phyloP scores from a whole-genome alignment of 345 rosid genomes.

The Populus euphratica region DNA sequence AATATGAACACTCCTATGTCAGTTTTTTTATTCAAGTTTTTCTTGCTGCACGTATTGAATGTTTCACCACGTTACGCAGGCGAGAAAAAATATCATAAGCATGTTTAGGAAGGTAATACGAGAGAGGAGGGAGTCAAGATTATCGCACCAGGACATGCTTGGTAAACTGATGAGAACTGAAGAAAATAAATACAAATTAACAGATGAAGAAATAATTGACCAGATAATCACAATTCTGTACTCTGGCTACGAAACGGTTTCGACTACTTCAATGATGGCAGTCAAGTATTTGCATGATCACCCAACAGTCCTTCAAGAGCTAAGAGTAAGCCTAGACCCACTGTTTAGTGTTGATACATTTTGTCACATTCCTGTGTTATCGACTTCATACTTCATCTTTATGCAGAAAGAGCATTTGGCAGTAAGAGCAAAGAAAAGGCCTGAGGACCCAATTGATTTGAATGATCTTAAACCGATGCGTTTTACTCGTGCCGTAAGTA shows the following conservation, averaged over 20 bases:
- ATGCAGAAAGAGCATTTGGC: constrained; percentile 71
- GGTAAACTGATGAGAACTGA: constrained; percentile 49
- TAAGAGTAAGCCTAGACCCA: constrained; percentile 45
- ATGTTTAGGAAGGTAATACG: constrained; percentile 42
- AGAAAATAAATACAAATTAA: constrained; percentile 40
- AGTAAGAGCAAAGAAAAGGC: constrained; percentile 54
- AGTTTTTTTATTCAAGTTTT: not conserved
- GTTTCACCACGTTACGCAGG: constrained; percentile 26
- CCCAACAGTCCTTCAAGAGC: constrained; percentile 57
- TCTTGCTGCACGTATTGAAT: not conserved
- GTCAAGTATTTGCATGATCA: constrained; percentile 72
- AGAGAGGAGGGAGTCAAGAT: constrained; percentile 51
- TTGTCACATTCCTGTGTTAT: not conserved
- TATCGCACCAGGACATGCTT: constrained; percentile 56
- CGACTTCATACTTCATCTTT: not conserved
- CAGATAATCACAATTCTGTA: constrained; percentile 66
- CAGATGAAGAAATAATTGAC: constrained; percentile 68
- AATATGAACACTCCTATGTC: not conserved
- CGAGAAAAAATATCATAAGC: constrained; percentile 47
- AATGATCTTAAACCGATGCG: constrained; percentile 72
- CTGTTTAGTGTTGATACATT: not conserved
- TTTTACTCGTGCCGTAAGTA: constrained; percentile 82
- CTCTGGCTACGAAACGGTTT: constrained; percentile 81
- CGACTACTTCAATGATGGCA: constrained; percentile 80
- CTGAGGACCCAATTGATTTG: constrained; percentile 61